Conservation (phyloP, 2,329 filamentous ascomycete species). For the Capronia coronata region DNA sequence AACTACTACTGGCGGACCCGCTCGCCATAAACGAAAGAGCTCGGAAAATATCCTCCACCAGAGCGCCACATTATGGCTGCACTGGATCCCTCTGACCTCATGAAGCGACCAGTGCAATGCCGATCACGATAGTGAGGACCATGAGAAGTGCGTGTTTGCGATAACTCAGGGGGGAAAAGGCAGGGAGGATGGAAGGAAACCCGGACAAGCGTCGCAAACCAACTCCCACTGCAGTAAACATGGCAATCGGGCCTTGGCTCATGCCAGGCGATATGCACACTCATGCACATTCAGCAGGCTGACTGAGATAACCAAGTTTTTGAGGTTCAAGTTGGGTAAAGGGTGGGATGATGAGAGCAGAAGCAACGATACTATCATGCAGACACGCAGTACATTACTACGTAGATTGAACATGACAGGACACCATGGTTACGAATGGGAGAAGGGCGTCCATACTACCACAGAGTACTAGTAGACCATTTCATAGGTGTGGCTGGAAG, state of each 20-base stretch:
- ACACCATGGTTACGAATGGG: no score
- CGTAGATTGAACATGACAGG: no score
- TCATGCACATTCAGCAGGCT: constrained; percentile 8
- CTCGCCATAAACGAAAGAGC: constrained; percentile 5
- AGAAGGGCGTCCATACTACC: no score
- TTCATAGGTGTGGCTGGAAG: background rate
- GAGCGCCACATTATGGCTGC: constrained; percentile 6
- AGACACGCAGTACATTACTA: no score
- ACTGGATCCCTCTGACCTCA: constrained; percentile 9
- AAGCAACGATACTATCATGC: background rate
- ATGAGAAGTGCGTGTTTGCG: background rate
- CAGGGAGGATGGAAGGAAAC: background rate
- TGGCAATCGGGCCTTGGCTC: constrained; percentile 6
- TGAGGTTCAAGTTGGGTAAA: background rate
- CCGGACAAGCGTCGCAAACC: background rate
- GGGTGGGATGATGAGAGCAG: background rate
- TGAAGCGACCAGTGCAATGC: constrained; percentile 2
- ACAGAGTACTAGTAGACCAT: no score
- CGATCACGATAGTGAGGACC: constrained; percentile 3
- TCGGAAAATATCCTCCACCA: constrained; percentile 9
- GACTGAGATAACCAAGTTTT: constrained; percentile 11
- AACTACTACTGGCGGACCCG: background rate
- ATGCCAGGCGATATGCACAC: constrained; percentile 1
- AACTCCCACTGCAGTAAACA: background rate
- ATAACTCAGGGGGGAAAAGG: background rate